Percentiles rank a stretch among this genome's conserved stretches.
Evolutionary conservation across 177 flowering plant genomes (phyloP).

Genomic region (Vitis hybrid): DNA sequence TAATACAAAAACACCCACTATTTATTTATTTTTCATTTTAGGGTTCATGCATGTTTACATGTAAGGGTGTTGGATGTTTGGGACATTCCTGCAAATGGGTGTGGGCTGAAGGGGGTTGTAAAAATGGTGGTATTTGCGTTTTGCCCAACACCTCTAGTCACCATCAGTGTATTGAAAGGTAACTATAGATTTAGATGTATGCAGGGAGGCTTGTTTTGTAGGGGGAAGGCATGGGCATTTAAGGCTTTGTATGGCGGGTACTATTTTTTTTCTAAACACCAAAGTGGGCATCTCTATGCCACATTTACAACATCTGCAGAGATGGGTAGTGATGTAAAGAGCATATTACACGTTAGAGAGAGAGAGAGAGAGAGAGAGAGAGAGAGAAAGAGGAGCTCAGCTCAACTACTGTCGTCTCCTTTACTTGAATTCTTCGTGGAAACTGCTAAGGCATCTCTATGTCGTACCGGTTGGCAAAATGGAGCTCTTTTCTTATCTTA

Average conservation of each 20-base stretch:
- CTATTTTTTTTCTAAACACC: too few species aligned
- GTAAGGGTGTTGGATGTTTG: neutral
- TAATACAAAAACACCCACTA: too few species aligned
- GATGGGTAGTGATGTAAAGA: too few species aligned
- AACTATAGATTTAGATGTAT: too few species aligned
- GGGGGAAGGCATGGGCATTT: too few species aligned
- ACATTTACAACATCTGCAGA: neutral
- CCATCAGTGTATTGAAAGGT: too few species aligned
- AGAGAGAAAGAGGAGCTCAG: neutral
- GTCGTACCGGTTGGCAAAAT: too few species aligned
- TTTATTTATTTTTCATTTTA: too few species aligned
- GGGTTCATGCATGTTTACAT: too few species aligned
- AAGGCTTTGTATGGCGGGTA: neutral
- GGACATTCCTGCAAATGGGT: constrained; percentile 16
- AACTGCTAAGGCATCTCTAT: neutral
- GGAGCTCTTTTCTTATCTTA: too few species aligned
- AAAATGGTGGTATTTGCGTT: neutral
- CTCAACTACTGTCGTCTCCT: too few species aligned
- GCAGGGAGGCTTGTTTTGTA: too few species aligned
- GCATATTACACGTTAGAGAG: neutral
- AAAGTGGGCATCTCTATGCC: neutral
- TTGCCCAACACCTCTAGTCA: neutral
- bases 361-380: neutral
- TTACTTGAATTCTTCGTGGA: neutral
- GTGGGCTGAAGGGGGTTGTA: neutral